phyloP scores from a whole-genome alignment of 2,329 filamentous ascomycete genomes.

The Ascochyta fabae region DNA sequence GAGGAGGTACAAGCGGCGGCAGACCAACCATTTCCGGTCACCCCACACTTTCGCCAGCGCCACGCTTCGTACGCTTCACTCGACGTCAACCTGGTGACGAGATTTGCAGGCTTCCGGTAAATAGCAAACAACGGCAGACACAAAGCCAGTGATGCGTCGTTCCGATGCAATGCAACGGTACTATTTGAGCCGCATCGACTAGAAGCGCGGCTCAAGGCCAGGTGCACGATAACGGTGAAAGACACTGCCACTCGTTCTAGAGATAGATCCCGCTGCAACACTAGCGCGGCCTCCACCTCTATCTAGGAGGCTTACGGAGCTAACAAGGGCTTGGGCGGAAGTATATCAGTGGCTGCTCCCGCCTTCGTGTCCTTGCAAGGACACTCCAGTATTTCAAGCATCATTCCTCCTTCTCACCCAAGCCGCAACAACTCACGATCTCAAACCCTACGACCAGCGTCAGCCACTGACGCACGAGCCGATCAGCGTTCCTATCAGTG shows the following conservation, averaged over 20 bases:
- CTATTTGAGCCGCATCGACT: slow-evolving; percentile 20
- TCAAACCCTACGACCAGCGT: neutral
- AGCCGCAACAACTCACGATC: slow-evolving; percentile 4
- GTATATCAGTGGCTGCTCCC: slow-evolving; percentile 44
- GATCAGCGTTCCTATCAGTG: slow-evolving; percentile 10
- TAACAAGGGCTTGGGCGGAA: slow-evolving; percentile 35
- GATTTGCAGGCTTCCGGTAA: slow-evolving; percentile 7
- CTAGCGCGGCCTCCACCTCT: slow-evolving; percentile 37
- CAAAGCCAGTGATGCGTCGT: neutral
- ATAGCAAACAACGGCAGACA: neutral
- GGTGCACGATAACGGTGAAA: slow-evolving; percentile 29
- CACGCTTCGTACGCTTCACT: slow-evolving; percentile 17
- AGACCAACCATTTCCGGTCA: slow-evolving; percentile 28
- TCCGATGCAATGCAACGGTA: slow-evolving; percentile 15
- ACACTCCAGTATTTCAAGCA: slow-evolving; percentile 2
- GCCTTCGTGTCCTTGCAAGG: slow-evolving; percentile 15
- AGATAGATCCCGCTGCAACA: slow-evolving; percentile 33
- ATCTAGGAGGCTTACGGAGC: slow-evolving; percentile 28
- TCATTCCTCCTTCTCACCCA: neutral
- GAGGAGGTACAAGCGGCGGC: slow-evolving; percentile 42
- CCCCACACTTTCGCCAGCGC: slow-evolving; percentile 38
- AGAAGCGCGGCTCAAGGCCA: slow-evolving; percentile 7
- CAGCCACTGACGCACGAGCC: slow-evolving; percentile 5
- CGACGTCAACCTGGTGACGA: slow-evolving; percentile 1
- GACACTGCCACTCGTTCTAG: slow-evolving; percentile 23